Conservation (phyloP, 164 flowering plant species). For the Magnolia sinica region DNA sequence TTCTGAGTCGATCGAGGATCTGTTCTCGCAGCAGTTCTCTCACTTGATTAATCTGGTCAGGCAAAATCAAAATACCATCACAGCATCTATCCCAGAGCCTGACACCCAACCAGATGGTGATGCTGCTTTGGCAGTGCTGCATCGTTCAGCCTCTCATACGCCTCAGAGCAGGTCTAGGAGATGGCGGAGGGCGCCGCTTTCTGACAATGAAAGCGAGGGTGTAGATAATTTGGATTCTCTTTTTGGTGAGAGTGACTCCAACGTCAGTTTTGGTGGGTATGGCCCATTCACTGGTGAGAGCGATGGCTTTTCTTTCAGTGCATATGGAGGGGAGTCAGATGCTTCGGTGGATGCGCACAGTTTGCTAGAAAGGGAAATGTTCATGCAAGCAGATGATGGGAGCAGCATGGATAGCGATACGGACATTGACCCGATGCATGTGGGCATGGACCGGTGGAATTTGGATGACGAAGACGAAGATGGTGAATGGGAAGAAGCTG, state of each 20-base stretch:
- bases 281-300: slow-evolving; percentile 51
- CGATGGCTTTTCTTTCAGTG: slow-evolving; percentile 61
- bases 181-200: slow-evolving; percentile 48
- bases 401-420: slow-evolving; percentile 56
- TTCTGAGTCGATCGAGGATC: slow-evolving; percentile 63
- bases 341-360: slow-evolving; percentile 60
- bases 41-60: slow-evolving; percentile 49
- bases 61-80: slow-evolving; percentile 37
- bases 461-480: slow-evolving; percentile 56
- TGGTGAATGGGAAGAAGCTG: slow-evolving; percentile 45
- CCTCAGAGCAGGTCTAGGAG: slow-evolving; percentile 72
- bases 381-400: slow-evolving; percentile 40
- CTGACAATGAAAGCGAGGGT: slow-evolving; percentile 79
- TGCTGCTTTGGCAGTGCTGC: slow-evolving; percentile 27
- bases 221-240: slow-evolving; percentile 53
- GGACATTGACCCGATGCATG: slow-evolving; percentile 96
- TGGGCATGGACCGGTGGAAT: slow-evolving; percentile 63
- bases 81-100: slow-evolving; percentile 19
- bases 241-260: slow-evolving; percentile 75
- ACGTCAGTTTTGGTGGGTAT: slow-evolving; percentile 49
- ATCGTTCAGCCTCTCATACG: slow-evolving; percentile 45
- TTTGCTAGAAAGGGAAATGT: slow-evolving; percentile 43
- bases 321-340: slow-evolving; percentile 73
- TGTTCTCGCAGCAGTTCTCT: slow-evolving; percentile 60
- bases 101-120: slow-evolving; percentile 34